Conservation (phyloP, 108 stramenopile genomes). For the Craspedostauros australis region DNA sequence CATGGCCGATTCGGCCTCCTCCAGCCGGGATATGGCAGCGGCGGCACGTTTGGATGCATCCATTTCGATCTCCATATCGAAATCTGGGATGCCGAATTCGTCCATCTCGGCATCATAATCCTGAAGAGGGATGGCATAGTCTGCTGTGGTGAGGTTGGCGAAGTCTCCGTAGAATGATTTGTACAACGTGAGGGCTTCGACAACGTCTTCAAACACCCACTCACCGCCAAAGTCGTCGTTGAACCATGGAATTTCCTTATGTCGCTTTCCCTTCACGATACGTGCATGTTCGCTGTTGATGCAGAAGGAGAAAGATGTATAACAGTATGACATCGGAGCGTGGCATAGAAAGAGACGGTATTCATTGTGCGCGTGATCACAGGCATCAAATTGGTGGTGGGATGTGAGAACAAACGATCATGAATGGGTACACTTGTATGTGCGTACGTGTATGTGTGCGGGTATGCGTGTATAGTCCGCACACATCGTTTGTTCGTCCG, state of each 20-base stretch:
- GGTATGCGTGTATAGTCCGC: too few relatives aligned
- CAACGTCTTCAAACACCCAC: slow-evolving; percentile 86
- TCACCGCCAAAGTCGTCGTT: slow-evolving; percentile 88
- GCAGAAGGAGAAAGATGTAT: not conserved
- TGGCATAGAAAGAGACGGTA: not conserved
- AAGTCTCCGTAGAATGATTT: slow-evolving; percentile 58
- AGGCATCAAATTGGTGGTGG: not conserved
- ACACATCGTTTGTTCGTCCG: too few relatives aligned
- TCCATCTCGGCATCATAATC: slow-evolving; percentile 35
- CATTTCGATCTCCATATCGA: slow-evolving; percentile 25
- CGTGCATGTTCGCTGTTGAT: slow-evolving; percentile 39
- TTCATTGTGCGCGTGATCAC: not conserved
- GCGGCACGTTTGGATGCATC: slow-evolving; percentile 12
- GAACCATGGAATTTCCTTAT: slow-evolving; percentile 71
- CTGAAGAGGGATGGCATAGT: slow-evolving; percentile 59
- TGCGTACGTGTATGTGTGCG: too few relatives aligned
- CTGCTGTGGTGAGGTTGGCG: slow-evolving; percentile 47
- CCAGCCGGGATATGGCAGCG: slow-evolving; percentile 14
- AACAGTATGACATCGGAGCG: too few relatives aligned
- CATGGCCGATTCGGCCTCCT: slow-evolving; percentile 15
- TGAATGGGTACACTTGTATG: too few relatives aligned
- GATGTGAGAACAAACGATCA: not conserved
- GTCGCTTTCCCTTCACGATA: slow-evolving; percentile 52
- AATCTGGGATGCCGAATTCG: slow-evolving; percentile 37
- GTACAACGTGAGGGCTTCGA: slow-evolving; percentile 77